Percentiles rank a stretch among this genome's conserved stretches.
Conservation (phyloP, 768 basidiomycete genomes). For the Boletus rubescentipes region DNA sequence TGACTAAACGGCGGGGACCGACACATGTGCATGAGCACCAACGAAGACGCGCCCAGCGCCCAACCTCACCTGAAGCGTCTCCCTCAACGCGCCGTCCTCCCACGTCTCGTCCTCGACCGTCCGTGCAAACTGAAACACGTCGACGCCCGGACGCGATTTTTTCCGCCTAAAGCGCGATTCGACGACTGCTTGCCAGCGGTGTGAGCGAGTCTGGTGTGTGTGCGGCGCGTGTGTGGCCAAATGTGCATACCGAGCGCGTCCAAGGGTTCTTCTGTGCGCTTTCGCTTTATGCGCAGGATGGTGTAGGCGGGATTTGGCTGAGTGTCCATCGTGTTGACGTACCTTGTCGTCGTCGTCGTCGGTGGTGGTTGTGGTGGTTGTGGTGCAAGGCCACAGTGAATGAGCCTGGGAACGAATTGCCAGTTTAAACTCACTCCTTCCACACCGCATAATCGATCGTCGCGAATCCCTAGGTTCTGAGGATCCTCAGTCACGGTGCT, state of each 20-base stretch:
- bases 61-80: conserved; percentile 56
- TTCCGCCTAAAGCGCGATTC: conserved; percentile 62
- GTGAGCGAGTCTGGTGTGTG: conserved; percentile 15
- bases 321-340: conserved; percentile 17
- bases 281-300: conserved; percentile 79
- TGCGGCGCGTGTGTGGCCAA: conserved; percentile 9
- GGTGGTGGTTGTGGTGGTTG: not conserved
- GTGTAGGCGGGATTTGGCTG: conserved; percentile 50
- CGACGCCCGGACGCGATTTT: conserved; percentile 52
- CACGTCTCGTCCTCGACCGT: conserved; percentile 72
- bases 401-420: not conserved
- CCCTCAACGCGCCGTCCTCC: conserved; percentile 57
- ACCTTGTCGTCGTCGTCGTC: not conserved
- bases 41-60: not conserved
- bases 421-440: not conserved
- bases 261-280: conserved; percentile 77
- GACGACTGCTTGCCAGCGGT: conserved; percentile 44
- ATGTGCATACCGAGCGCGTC: conserved; percentile 68
- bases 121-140: conserved; percentile 78
- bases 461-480: no score
- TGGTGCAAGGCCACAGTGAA: not conserved
- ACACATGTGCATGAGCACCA: not conserved
- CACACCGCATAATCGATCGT: no score
- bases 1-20: conserved; percentile 37
- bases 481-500: no score